Base-by-base conservation (phyloP, 495 filamentous ascomycete genomes). In the Penicillium dipodomyicola region DNA sequence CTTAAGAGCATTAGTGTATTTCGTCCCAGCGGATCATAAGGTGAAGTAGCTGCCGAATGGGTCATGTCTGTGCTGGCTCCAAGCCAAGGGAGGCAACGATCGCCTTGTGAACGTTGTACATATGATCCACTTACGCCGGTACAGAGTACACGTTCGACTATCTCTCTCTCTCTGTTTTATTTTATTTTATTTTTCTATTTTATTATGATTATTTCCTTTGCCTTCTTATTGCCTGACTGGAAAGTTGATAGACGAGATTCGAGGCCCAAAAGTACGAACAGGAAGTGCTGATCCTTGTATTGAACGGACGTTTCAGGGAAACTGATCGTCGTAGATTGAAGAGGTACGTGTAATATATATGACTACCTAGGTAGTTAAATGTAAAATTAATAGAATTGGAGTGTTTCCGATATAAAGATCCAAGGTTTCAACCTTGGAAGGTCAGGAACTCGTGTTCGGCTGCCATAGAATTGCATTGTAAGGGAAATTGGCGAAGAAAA, bases 231-330 rank as follows among this genome's bases (percentile, higher is more conserved):
- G 20, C 20, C 20, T 20, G 20, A 20, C 20, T 20, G 30, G 11
- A 33, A 33, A 33, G 30, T 33, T 14, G 47, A 49, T 37, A 15
- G 19, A 35, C 10, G 19, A 23, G 47, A 23, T 25, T 30, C 30
- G 30, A 33, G 27, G n/a, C 6, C 12, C 27, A 33, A 32, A 37
- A 39, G 15, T 25, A 14, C 2, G 30, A 33, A 33, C 30, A 33
- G 0, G 22, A 37, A 50, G 14, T 56, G 61, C 46, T 60, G 64
- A 67, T 67, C 64, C 40, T 33, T 49, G 57, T 52, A 56, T 60
- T 52, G 33, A n/a, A 37, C 56, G 56, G 56, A 50, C 50, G 64
- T 67, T 67, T 67, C 64, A 67, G 61, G 61, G 52, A 60, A 53
- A 60, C 30, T 40, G 60, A 59, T 62, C 60, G 47, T 45, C 60